phyloP scores from a whole-genome alignment of 352 stramenopile genomes.

The Phytophthora pinifolia region DNA sequence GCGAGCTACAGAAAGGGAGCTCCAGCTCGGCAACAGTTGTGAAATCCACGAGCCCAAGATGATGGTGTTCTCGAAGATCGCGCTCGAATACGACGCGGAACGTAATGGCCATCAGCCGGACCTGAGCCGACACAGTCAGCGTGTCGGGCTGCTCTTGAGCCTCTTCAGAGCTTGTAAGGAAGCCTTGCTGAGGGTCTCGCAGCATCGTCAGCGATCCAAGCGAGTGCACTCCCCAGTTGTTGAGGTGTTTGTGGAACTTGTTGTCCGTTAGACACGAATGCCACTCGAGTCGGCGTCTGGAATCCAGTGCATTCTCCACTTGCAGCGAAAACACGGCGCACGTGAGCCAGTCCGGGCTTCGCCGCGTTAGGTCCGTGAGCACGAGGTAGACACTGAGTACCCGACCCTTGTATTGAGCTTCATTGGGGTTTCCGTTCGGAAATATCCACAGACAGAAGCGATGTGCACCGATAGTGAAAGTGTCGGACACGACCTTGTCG shows the following conservation, averaged over 20 bases:
- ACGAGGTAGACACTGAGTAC: slow-evolving; percentile 83
- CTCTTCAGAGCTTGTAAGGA: slow-evolving; percentile 26
- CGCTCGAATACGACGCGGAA: slow-evolving; percentile 69
- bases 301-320: slow-evolving; percentile 52
- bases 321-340: slow-evolving; percentile 77
- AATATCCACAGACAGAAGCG: slow-evolving; percentile 83
- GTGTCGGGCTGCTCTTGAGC: slow-evolving; percentile 32
- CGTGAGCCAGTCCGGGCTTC: slow-evolving; percentile 65
- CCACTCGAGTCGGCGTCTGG: slow-evolving; percentile 62
- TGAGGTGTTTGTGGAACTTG: slow-evolving; percentile 73
- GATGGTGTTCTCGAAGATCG: slow-evolving; percentile 48
- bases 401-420: slow-evolving; percentile 60
- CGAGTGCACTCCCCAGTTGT: slow-evolving; percentile 85
- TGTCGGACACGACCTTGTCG: slow-evolving; percentile 80
- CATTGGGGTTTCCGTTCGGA: slow-evolving; percentile 78
- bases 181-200: slow-evolving; percentile 54
- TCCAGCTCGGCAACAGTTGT: slow-evolving; percentile 44
- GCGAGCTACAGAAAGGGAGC: slow-evolving; percentile 68
- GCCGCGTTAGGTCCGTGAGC: slow-evolving; percentile 63
- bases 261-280: slow-evolving; percentile 83
- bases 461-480: slow-evolving; percentile 70
- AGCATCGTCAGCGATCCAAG: slow-evolving; percentile 59
- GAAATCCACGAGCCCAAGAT: slow-evolving; percentile 63
- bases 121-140: slow-evolving; percentile 64
- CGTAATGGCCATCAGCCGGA: slow-evolving; percentile 80